These are phyloP conservation scores for Smithsoniella earleae DNA, from an alignment of 163 green algal species.

Conservation along the genomic window DNA sequence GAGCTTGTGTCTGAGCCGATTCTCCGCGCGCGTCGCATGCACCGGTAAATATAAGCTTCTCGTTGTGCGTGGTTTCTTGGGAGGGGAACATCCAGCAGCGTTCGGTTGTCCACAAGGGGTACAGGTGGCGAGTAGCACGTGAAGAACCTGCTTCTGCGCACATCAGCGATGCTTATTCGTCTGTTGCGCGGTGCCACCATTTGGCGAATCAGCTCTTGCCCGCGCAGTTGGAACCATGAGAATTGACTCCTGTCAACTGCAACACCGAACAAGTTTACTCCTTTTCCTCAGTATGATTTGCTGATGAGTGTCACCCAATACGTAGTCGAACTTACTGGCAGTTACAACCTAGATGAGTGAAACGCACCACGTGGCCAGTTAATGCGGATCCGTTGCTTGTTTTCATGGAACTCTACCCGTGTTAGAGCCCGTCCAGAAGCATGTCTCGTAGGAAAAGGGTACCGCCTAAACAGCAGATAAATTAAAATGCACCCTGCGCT, in stretches of 20 bases:
- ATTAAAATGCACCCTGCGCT: not conserved
- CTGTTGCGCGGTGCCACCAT: not conserved
- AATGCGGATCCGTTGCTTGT: not conserved
- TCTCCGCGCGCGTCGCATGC: too few species aligned
- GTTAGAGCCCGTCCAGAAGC: not conserved
- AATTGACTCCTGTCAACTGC: not conserved
- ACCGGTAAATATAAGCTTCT: too few species aligned
- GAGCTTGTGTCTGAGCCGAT: too few species aligned
- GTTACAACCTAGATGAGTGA: not conserved
- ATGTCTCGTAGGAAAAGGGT: not conserved
- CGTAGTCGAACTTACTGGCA: not conserved
- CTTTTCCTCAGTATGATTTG: not conserved
- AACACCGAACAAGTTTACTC: not conserved
- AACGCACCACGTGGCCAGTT: not conserved
- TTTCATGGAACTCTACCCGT: not conserved
- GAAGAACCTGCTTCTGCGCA: too few species aligned
- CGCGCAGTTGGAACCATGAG: not conserved
- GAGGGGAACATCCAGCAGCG: too few species aligned
- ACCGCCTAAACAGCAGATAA: not conserved
- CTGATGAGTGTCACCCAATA: not conserved
- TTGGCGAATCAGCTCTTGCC: not conserved
- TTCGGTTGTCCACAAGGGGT: too few species aligned
- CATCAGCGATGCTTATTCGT: too few species aligned
- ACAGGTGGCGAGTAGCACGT: too few species aligned
- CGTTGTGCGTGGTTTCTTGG: too few species aligned